Evolutionary conservation across 2,329 filamentous ascomycete species (phyloP).

Genomic region (Zasmidium cellare): DNA sequence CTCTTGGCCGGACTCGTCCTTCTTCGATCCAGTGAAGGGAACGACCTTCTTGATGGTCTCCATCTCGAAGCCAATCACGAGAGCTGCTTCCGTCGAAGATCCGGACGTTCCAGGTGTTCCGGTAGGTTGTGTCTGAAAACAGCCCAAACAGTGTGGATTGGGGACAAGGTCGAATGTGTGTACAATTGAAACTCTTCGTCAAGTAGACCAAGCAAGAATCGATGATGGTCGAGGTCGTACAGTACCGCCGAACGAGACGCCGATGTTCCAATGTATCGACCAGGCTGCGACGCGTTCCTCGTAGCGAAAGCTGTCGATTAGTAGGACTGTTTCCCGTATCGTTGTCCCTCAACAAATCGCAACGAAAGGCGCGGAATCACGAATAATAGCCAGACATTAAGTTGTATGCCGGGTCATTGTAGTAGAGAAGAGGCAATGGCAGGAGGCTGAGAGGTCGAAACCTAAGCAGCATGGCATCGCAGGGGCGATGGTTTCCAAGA

Average conservation of each 20-base stretch:
- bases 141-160: background rate
- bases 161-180: background rate
- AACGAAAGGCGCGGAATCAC: background rate
- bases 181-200: background rate
- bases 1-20: conserved; percentile 48
- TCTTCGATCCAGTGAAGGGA: conserved; percentile 32
- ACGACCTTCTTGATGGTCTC: conserved; percentile 59
- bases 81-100: background rate
- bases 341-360: no score
- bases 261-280: background rate
- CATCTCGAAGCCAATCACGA: conserved; percentile 46
- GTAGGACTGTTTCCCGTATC: background rate
- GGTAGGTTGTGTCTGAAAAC: background rate
- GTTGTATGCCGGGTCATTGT: background rate
- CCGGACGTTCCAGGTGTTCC: background rate
- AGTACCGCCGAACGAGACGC: background rate
- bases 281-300: background rate
- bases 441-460: no score
- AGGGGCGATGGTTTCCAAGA: no score
- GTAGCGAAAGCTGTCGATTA: background rate
- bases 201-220: background rate
- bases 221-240: background rate
- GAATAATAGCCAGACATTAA: background rate
- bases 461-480: no score
- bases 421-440: background rate